Evolutionary conservation across 2,329 filamentous ascomycete genomes (phyloP).

Genomic region (Eurotiales sp.): DNA sequence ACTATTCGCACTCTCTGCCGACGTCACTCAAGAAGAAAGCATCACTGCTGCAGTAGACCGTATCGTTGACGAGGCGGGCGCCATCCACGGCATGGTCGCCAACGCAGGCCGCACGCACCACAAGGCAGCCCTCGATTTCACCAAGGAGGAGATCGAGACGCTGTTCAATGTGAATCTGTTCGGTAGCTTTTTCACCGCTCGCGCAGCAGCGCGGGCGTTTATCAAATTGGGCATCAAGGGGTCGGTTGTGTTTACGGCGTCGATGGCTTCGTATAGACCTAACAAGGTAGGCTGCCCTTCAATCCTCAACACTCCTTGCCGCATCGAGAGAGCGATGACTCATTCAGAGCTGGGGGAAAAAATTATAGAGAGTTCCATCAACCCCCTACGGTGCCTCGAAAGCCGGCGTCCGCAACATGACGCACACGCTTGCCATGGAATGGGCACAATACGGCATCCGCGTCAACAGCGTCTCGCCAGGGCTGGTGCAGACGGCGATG

Average conservation of each 20-base stretch:
- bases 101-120: slow-evolving; percentile 46
- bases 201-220: slow-evolving; percentile 28
- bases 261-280: slow-evolving; percentile 47
- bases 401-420: slow-evolving; percentile 44
- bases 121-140: slow-evolving; percentile 41
- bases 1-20: slow-evolving; percentile 44
- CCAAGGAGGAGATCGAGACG: slow-evolving; percentile 32
- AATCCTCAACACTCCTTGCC: background rate
- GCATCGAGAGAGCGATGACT: too few species aligned
- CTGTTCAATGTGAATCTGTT: slow-evolving; percentile 41
- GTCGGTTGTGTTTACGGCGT: slow-evolving; percentile 42
- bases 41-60: slow-evolving; percentile 40
- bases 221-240: slow-evolving; percentile 37
- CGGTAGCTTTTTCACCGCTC: slow-evolving; percentile 25
- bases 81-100: slow-evolving; percentile 42
- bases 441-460: slow-evolving; percentile 67
- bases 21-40: slow-evolving; percentile 43
- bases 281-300: too few species aligned
- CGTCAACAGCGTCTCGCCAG: slow-evolving; percentile 57
- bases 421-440: slow-evolving; percentile 59
- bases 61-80: slow-evolving; percentile 35
- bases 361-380: slow-evolving; percentile 25
- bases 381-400: slow-evolving; percentile 45
- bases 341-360: too few species aligned
- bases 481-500: slow-evolving; percentile 33